phyloP scores from a whole-genome alignment of 1,284 basidiomycete genomes.

The Kwoniella shivajii region DNA sequence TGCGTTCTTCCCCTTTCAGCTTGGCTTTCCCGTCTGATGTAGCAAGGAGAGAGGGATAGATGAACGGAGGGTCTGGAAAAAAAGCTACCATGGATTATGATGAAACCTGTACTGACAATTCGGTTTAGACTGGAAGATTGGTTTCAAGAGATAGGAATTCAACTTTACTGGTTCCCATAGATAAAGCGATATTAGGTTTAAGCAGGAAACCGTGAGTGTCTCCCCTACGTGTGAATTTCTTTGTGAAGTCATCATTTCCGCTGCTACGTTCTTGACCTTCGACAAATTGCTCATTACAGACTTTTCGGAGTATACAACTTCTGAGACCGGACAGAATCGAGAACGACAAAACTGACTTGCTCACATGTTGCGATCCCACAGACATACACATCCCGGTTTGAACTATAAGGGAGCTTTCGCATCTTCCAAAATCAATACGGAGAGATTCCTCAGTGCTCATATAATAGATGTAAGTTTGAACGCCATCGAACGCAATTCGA shows the following conservation, averaged over 20 bases:
- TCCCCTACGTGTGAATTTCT: not conserved
- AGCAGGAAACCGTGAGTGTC: slow-evolving; percentile 46
- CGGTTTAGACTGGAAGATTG: slow-evolving; percentile 23
- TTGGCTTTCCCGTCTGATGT: too few species aligned
- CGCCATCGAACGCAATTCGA: too few species aligned
- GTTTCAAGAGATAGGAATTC: slow-evolving; percentile 26
- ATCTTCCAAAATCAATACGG: slow-evolving; percentile 29
- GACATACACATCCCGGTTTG: slow-evolving; percentile 25
- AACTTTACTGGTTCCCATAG: slow-evolving; percentile 50
- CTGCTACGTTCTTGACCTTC: too few species aligned
- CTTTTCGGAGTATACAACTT: not conserved
- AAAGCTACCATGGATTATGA: not conserved
- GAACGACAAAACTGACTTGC: too few species aligned
- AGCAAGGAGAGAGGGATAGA: too few species aligned
- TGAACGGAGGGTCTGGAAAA: too few species aligned
- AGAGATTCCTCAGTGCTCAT: slow-evolving; percentile 46
- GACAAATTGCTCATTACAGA: not conserved
- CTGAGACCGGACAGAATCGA: too few species aligned
- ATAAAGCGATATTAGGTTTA: slow-evolving; percentile 45
- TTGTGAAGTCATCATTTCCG: too few species aligned
- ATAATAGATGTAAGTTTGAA: slow-evolving; percentile 42
- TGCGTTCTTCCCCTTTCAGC: slow-evolving; percentile 31
- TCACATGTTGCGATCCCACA: not conserved
- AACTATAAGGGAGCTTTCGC: slow-evolving; percentile 4
- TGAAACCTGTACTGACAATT: not conserved